Evolutionary conservation across 306 rosid genomes (phyloP).

Genomic region (Prunus mira): DNA sequence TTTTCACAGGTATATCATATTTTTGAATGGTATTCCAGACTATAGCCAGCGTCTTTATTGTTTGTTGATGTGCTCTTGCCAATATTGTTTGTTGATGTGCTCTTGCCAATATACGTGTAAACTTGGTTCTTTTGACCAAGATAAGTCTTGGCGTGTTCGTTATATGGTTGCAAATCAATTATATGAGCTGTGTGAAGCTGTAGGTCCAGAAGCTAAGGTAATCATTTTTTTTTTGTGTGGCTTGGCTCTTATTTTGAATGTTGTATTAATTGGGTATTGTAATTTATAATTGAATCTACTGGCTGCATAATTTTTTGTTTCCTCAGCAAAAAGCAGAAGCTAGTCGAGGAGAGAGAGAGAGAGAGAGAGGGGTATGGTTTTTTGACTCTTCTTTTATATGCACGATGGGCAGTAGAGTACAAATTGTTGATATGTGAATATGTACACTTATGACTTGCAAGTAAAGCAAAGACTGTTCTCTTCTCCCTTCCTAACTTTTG

Average conservation of each 20-base stretch:
- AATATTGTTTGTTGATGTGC: too few species aligned
- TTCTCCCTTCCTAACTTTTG: too few species aligned
- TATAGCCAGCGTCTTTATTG: background rate
- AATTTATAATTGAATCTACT: background rate
- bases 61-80: background rate
- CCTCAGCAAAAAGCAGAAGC: background rate
- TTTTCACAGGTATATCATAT: slow-evolving; percentile 79
- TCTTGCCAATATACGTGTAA: slow-evolving; percentile 3
- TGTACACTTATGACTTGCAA: too few species aligned
- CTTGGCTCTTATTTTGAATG: too few species aligned
- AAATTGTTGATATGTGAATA: too few species aligned
- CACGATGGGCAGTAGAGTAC: background rate
- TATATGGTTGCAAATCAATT: slow-evolving; percentile 99
- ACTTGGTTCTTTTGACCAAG: slow-evolving; percentile 43
- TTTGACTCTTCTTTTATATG: background rate
- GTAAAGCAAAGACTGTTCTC: too few species aligned
- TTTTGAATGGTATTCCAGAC: background rate
- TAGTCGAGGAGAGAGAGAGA: background rate
- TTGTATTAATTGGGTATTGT: background rate
- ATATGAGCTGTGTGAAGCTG: slow-evolving; percentile 93
- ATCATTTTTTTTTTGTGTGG: background rate
- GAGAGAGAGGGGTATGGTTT: background rate
- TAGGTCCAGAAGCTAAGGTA: slow-evolving; percentile 96
- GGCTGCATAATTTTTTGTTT: too few species aligned
- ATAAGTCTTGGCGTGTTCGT: slow-evolving; percentile 99